These are phyloP conservation scores for Arabidopsis suecica DNA, from an alignment of 345 rosid species.

Conservation along the genomic window DNA sequence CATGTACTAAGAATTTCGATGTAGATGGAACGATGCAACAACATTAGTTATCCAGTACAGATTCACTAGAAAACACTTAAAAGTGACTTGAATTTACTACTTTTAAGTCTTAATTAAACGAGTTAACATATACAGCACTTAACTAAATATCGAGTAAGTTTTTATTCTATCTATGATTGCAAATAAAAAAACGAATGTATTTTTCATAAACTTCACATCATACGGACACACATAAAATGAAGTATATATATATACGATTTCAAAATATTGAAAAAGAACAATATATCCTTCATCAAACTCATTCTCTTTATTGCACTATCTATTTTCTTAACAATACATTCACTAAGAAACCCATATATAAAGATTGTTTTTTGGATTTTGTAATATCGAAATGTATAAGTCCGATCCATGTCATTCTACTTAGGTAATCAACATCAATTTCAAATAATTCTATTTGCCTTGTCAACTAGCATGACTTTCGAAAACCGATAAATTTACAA, in stretches of 20 bases:
- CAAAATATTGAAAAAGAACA: no score
- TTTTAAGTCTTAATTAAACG: no score
- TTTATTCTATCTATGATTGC: no score
- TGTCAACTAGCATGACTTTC: slow-evolving; percentile 16
- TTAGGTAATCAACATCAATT: slow-evolving; percentile 32
- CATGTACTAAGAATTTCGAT: background rate
- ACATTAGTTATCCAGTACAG: background rate
- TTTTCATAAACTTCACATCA: no score
- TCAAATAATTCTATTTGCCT: slow-evolving; percentile 34
- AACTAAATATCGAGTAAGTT: no score
- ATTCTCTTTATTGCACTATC: background rate
- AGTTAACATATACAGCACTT: no score
- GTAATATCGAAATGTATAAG: background rate
- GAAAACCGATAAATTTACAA: slow-evolving; percentile 29
- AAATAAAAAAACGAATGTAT: no score
- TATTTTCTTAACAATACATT: background rate
- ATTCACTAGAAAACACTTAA: background rate
- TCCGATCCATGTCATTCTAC: background rate
- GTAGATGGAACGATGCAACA: slow-evolving; percentile 3
- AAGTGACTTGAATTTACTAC: no score
- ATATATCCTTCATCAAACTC: no score
- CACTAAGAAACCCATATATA: background rate
- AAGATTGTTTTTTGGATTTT: background rate
- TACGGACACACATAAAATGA: no score
- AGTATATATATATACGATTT: no score